phyloP scores from a whole-genome alignment of 73 alveolate genomes.

The Loxodes magnus region DNA sequence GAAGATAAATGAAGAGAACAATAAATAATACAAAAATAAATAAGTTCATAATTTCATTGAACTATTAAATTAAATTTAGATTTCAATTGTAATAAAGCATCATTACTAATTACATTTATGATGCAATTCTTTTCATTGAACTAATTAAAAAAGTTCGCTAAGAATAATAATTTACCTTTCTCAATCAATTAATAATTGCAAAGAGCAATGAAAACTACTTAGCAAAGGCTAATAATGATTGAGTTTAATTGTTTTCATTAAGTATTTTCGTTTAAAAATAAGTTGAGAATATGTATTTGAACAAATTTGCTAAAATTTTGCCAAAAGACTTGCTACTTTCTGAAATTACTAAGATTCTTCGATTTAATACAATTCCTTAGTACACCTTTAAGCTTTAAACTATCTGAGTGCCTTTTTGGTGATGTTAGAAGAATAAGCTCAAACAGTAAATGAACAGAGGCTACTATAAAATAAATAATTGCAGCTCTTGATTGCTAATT shows the following conservation, averaged over 20 bases:
- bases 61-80: too few relatives aligned
- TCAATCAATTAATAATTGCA: not conserved
- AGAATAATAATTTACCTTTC: not conserved
- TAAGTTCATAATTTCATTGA: too few relatives aligned
- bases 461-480: too few relatives aligned
- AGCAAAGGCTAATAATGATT: not conserved
- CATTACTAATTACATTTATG: too few relatives aligned
- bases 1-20: too few relatives aligned
- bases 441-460: too few relatives aligned
- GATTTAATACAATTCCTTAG: not conserved
- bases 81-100: too few relatives aligned
- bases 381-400: constrained; percentile 3
- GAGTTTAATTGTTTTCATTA: not conserved
- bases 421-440: constrained; percentile 7
- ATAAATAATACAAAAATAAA: too few relatives aligned
- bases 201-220: not conserved
- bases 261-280: not conserved
- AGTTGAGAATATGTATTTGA: not conserved
- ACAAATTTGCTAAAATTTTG: constrained; percentile 6
- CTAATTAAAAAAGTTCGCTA: constrained; percentile 1
- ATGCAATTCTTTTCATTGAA: too few relatives aligned
- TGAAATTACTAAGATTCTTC: not conserved
- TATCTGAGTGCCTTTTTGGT: constrained; percentile 1
- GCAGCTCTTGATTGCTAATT: constrained; percentile 5
- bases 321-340: constrained; percentile 11